Base-by-base conservation (phyloP, 495 filamentous ascomycete genomes). In the Podospora conica region DNA sequence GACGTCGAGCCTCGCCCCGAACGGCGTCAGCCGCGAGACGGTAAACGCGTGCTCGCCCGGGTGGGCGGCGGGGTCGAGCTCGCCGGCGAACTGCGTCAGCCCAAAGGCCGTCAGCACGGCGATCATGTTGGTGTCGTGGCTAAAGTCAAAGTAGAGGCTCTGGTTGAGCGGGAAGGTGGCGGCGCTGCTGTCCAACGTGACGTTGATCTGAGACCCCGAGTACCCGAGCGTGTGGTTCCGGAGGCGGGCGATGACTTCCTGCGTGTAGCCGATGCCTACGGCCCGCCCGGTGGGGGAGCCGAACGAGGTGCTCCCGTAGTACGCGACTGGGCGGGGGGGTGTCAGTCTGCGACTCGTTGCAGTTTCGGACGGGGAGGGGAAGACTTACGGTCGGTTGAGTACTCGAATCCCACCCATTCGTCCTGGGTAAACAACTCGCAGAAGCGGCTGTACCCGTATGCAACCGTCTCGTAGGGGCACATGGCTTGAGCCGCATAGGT, bases 61-160 rank as follows among this genome's bases (percentile, higher is more conserved):
- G 29, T 84, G 77, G 5, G 74, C 67, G 3, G 74, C 76, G 7
- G 78, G 70, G 10, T 85, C 77, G 0, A 83, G 83, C 24, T 80
- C 81, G 8, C 69, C 69, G 0, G 86, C 88, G 54, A 77, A 78
- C 60, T 92, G 90, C 68, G 87, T 92, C 55, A 96, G 73, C 0
- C 90, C 90, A 58, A 96, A 76, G 0, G 91, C 90, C 15, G 84
- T 83, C 71, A 90, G 89, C 60, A 92, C 86, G 29, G 82, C 80
- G 9, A 85, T 84, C 81, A 95, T 88, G 69, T 88, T 86, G 70
- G 93, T 93, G 77, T 96, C 92, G 72, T 96, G 92, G 9, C 86
- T 88, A 72, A 96, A 94, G 78, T 96, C 92, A 0, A 91, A 88
- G 66, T 91, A 96, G 0, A 94, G 74, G 22, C 67, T 80, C 24